Conservation (phyloP, 257 asterid genomes). For the Plantago major region DNA sequence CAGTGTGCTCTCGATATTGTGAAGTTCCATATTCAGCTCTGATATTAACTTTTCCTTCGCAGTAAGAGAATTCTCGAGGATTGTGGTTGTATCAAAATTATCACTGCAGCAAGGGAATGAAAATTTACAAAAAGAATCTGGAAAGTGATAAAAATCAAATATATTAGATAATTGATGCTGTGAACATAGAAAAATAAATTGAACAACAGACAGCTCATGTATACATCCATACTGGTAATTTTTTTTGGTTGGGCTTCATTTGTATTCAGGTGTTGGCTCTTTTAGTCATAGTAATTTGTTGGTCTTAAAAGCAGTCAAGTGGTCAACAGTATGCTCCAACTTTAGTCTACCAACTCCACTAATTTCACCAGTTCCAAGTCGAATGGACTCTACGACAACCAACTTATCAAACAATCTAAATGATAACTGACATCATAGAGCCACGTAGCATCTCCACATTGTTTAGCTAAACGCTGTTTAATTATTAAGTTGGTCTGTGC, state of each 20-base stretch:
- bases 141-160: slow-evolving; percentile 6
- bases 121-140: slow-evolving; percentile 4
- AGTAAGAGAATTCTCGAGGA: slow-evolving; percentile 84
- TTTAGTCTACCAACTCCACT: too few relatives aligned
- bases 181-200: slow-evolving; percentile 4
- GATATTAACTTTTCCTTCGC: slow-evolving; percentile 93
- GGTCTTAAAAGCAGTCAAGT: too few relatives aligned
- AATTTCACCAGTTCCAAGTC: too few relatives aligned
- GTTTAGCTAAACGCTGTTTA: too few relatives aligned
- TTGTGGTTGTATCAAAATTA: slow-evolving; percentile 56
- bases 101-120: slow-evolving; percentile 50
- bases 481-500: too few relatives aligned
- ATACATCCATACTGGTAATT: not conserved
- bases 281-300: too few relatives aligned
- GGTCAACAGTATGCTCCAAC: too few relatives aligned
- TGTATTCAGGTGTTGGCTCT: too few relatives aligned
- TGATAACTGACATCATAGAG: too few relatives aligned
- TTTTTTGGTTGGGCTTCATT: slow-evolving; percentile 1
- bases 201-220: not conserved
- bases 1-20: slow-evolving; percentile 74
- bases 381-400: too few relatives aligned
- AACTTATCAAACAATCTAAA: too few relatives aligned
- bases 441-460: too few relatives aligned
- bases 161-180: slow-evolving; percentile 8
- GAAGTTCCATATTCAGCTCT: slow-evolving; percentile 88